A percentile compares a stretch with the other conserved stretches of the same genome.
Evolutionary conservation across 352 stramenopile genomes (phyloP).

Genomic region (Pythium folliculosum): DNA sequence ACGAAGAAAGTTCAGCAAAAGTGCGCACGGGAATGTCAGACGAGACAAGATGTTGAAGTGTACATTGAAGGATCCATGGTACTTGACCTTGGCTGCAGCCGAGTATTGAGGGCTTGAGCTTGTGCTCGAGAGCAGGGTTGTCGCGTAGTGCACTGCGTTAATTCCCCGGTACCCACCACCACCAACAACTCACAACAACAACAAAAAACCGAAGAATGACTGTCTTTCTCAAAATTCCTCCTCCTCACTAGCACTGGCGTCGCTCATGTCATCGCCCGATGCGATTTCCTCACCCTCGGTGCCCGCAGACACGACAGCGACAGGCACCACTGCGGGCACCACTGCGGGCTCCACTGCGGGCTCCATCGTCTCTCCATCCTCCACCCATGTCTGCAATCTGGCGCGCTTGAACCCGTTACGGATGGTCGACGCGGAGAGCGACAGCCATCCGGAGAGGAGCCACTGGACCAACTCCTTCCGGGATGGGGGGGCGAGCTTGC

Average conservation of each 20-base stretch:
- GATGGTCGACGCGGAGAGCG: background rate
- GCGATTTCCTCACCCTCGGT: background rate
- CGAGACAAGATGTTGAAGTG: conserved; percentile 2
- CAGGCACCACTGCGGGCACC: background rate
- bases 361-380: background rate
- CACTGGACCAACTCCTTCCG: conserved; percentile 4
- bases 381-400: background rate
- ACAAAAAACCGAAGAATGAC: background rate
- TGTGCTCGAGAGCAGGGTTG: conserved; percentile 7
- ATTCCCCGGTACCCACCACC: conserved; percentile 2
- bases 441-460: background rate
- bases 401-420: background rate
- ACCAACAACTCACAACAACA: background rate
- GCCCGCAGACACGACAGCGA: background rate
- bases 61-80: conserved; percentile 4
- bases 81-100: conserved; percentile 5
- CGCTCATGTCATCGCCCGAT: conserved; percentile 2
- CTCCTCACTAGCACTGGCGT: conserved; percentile 4
- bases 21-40: conserved; percentile 5
- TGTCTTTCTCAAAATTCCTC: conserved; percentile 3
- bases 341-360: too few species aligned
- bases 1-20: conserved; percentile 1
- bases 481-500: conserved; percentile 2
- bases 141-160: conserved; percentile 12
- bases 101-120: conserved; percentile 1